These are phyloP conservation scores for Cutaneotrichosporon spelunceum DNA, from an alignment of 1,284 basidiomycete genomes.

Conservation along the genomic window DNA sequence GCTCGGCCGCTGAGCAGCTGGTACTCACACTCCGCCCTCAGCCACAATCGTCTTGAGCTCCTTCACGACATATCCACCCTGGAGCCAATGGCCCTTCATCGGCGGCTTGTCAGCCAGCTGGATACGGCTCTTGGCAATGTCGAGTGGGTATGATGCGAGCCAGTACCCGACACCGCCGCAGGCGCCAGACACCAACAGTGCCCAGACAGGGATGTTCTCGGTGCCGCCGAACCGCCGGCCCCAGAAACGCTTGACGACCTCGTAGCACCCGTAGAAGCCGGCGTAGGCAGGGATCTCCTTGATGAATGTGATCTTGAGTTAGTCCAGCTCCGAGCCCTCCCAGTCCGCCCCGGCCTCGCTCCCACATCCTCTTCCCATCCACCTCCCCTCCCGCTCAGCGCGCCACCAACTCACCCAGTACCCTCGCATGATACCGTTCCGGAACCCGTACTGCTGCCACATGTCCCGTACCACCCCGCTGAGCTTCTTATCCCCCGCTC, in stretches of 20 bases:
- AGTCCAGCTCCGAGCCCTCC: neutral
- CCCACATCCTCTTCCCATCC: neutral
- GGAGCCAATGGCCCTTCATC: slow-evolving; percentile 60
- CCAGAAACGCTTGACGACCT: slow-evolving; percentile 79
- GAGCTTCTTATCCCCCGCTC: slow-evolving; percentile 69
- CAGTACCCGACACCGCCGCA: slow-evolving; percentile 90
- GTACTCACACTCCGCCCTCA: slow-evolving; percentile 67
- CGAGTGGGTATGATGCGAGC: slow-evolving; percentile 87
- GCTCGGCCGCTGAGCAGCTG: slow-evolving; percentile 9
- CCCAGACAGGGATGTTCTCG: slow-evolving; percentile 77
- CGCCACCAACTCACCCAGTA: slow-evolving; percentile 68
- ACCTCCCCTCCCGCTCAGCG: neutral
- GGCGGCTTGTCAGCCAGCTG: slow-evolving; percentile 78
- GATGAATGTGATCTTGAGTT: slow-evolving; percentile 72
- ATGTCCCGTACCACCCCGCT: slow-evolving; percentile 70
- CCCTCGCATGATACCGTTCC: slow-evolving; percentile 87
- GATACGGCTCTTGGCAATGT: slow-evolving; percentile 86
- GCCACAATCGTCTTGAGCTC: slow-evolving; percentile 67
- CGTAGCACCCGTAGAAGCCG: slow-evolving; percentile 72
- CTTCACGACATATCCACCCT: slow-evolving; percentile 64
- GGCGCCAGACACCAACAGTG: slow-evolving; percentile 77
- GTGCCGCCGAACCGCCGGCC: slow-evolving; percentile 27
- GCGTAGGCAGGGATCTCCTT: slow-evolving; percentile 95
- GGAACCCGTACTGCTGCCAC: slow-evolving; percentile 79
- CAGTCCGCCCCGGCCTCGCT: slow-evolving; percentile 1